Conservation (phyloP, 2,329 filamentous ascomycete species). For the Cordyceps pruinosa region DNA sequence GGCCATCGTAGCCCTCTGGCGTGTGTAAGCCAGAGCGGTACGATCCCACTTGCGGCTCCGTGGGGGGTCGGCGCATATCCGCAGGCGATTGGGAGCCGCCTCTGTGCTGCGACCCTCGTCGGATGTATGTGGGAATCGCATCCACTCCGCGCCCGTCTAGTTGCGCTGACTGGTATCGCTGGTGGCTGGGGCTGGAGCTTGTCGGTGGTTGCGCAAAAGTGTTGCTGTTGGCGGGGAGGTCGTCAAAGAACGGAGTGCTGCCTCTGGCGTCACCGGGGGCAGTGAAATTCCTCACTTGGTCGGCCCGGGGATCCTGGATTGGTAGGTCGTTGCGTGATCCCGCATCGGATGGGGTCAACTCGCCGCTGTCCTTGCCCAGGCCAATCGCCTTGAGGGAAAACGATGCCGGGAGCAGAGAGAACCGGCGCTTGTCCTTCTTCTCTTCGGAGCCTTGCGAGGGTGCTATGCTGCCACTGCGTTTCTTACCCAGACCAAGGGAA, state of each 20-base stretch:
- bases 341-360: conserved; percentile 38
- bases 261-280: conserved; percentile 29
- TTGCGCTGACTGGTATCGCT: conserved; percentile 35
- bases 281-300: conserved; percentile 26
- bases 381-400: conserved; percentile 61
- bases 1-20: conserved; percentile 36
- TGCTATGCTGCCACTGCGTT: conserved; percentile 59
- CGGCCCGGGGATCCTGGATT: conserved; percentile 37
- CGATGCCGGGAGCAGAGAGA: conserved; percentile 61
- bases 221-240: conserved; percentile 14
- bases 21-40: conserved; percentile 37
- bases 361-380: conserved; percentile 46
- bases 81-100: conserved; percentile 49
- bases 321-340: conserved; percentile 47
- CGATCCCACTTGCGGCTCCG: conserved; percentile 32
- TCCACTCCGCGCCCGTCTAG: conserved; percentile 34
- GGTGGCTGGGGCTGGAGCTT: conserved; percentile 31
- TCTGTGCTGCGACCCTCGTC: conserved; percentile 37
- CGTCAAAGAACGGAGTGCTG: conserved; percentile 34
- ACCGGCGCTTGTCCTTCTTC: conserved; percentile 55
- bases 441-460: conserved; percentile 51
- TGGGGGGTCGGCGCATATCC: conserved; percentile 39
- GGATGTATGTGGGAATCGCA: conserved; percentile 41
- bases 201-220: not conserved
- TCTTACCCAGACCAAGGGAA: conserved; percentile 62